phyloP scores from a whole-genome alignment of 108 stramenopile genomes.

The Epithemia pelagica region DNA sequence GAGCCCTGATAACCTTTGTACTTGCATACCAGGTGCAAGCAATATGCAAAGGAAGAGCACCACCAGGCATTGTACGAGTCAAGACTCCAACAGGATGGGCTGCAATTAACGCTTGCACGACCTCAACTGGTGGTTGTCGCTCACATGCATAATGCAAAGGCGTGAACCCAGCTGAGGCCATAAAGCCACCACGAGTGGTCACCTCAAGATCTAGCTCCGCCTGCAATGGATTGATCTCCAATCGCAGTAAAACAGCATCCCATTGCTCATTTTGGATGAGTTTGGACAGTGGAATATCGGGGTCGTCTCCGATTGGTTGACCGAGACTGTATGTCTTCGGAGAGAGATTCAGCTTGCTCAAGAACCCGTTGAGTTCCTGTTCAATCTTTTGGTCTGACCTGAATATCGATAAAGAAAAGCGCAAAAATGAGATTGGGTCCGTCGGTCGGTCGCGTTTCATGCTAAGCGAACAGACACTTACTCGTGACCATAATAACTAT shows the following conservation, averaged over 20 bases:
- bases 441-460: too few relatives aligned
- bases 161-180: slow-evolving; percentile 51
- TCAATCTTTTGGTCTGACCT: background rate
- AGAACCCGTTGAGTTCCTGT: background rate
- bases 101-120: slow-evolving; percentile 49
- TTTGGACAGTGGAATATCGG: slow-evolving; percentile 25
- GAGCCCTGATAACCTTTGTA: slow-evolving; percentile 30
- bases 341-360: background rate
- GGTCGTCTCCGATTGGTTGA: background rate
- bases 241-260: slow-evolving; percentile 49
- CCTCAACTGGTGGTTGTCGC: slow-evolving; percentile 53
- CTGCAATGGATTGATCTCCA: slow-evolving; percentile 47
- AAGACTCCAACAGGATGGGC: slow-evolving; percentile 49
- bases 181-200: slow-evolving; percentile 72
- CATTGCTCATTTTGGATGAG: slow-evolving; percentile 61
- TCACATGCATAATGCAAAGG: slow-evolving; percentile 79
- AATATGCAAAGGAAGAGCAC: slow-evolving; percentile 67
- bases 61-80: slow-evolving; percentile 64
- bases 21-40: slow-evolving; percentile 80
- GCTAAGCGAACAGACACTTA: background rate
- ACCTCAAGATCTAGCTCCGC: slow-evolving; percentile 47
- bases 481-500: background rate
- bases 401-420: background rate
- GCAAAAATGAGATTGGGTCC: too few relatives aligned
- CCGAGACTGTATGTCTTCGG: background rate